phyloP scores from a whole-genome alignment of 2,329 filamentous ascomycete species.

The Aspergillus hiratsukae region DNA sequence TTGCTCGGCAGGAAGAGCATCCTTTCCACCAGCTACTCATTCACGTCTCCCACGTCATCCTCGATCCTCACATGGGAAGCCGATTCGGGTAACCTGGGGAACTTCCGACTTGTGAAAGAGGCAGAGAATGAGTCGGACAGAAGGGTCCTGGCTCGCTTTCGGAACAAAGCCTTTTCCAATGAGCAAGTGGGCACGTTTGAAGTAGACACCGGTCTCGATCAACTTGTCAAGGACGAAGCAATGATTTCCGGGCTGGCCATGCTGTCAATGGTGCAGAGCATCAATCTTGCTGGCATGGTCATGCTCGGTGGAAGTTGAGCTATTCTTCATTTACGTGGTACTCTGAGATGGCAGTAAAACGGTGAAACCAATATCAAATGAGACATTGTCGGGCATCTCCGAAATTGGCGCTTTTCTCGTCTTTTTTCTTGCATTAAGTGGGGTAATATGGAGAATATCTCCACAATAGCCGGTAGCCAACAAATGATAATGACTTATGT shows the following conservation, averaged over 20 bases:
- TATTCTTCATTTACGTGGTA: neutral
- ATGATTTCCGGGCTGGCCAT: slow-evolving; percentile 5
- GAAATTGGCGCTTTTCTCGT: no score
- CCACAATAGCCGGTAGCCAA: neutral
- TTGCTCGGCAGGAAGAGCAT: neutral
- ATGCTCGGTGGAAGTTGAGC: neutral
- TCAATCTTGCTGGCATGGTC: slow-evolving; percentile 5
- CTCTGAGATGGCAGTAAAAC: neutral
- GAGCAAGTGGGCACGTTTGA: slow-evolving; percentile 6
- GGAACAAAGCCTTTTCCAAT: slow-evolving; percentile 3
- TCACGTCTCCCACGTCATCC: neutral
- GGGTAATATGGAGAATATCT: neutral
- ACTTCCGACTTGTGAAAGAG: slow-evolving; percentile 1
- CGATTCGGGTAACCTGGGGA: neutral
- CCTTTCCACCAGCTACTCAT: slow-evolving; percentile 1
- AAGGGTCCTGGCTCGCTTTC: slow-evolving; percentile 1
- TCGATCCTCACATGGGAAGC: neutral
- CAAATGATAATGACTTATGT: neutral
- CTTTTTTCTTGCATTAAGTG: neutral
- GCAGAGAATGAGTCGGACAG: neutral
- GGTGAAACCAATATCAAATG: neutral
- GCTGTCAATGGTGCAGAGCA: slow-evolving; percentile 6
- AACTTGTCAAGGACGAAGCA: slow-evolving; percentile 1
- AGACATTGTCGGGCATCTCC: no score
- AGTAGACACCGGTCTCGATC: neutral